phyloP scores from a whole-genome alignment of 805 yeast species.

The Metschnikowia borealis region DNA sequence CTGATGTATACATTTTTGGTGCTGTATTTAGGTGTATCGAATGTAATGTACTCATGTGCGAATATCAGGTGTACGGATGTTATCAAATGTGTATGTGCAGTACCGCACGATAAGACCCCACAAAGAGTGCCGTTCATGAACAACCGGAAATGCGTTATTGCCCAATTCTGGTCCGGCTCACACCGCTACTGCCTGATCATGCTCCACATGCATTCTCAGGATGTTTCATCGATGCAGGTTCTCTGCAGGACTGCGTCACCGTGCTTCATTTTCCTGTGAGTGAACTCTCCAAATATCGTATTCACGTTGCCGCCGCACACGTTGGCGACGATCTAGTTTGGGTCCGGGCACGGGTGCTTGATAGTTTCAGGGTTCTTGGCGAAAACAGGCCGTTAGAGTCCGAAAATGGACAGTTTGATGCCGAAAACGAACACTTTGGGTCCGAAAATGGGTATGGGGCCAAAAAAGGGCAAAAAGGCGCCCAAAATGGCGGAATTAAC shows the following conservation, averaged over 20 bases:
- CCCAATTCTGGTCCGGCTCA: constrained; percentile 11
- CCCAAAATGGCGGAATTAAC: not conserved
- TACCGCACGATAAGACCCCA: too few species aligned
- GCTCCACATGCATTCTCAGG: constrained; percentile 8
- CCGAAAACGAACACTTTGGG: not conserved
- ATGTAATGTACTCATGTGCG: too few species aligned
- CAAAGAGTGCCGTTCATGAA: too few species aligned
- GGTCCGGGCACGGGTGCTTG: constrained; percentile 2
- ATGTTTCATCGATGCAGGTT: not conserved
- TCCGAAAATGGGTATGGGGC: too few species aligned
- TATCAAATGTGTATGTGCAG: too few species aligned
- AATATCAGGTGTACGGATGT: too few species aligned
- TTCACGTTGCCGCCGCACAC: constrained; percentile 11
- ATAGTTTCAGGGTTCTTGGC: not conserved
- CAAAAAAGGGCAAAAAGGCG: not conserved
- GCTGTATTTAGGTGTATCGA: too few species aligned
- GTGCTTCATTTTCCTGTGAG: constrained; percentile 7
- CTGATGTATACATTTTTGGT: not conserved
- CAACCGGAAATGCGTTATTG: constrained; percentile 5
- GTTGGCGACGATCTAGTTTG: constrained; percentile 5
- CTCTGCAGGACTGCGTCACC: constrained; percentile 2
- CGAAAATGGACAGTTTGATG: not conserved
- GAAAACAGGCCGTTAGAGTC: too few species aligned
- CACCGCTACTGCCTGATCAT: not conserved
- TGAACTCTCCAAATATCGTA: not conserved